These are phyloP conservation scores for Bjerkandera adusta DNA, from an alignment of 1,284 basidiomycete genomes.

Conservation along the genomic window DNA sequence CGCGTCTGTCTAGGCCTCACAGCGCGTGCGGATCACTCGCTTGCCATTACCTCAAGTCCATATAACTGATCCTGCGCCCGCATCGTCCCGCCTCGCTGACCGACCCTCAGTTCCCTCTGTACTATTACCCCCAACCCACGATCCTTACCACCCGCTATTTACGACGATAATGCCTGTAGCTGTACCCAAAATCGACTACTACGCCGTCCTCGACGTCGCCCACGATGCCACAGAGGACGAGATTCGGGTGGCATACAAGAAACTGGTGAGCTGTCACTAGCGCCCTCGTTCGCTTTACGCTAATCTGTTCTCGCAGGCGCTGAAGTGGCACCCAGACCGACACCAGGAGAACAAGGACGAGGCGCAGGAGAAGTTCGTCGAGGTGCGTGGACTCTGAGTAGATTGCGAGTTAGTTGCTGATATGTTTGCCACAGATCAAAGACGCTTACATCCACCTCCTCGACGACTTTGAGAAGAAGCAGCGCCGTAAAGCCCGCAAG, in stretches of 20 bases:
- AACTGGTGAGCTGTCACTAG: constrained; percentile 49
- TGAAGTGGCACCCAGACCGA: constrained; percentile 92
- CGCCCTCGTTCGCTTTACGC: constrained; percentile 8
- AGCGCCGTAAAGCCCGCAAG: constrained; percentile 9
- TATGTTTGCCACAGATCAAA: constrained; percentile 22
- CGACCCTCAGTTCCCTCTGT: neutral
- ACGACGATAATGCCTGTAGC: constrained; percentile 22
- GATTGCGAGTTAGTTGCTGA: neutral
- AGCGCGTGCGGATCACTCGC: constrained; percentile 2
- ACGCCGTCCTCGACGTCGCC: constrained; percentile 28
- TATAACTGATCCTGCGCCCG: constrained; percentile 10
- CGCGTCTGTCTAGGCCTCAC: constrained; percentile 8
- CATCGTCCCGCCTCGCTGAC: neutral
- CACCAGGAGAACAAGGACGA: constrained; percentile 57
- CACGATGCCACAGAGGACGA: constrained; percentile 54
- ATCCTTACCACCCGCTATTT: neutral
- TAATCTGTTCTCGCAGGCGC: constrained; percentile 49
- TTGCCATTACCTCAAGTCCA: constrained; percentile 5
- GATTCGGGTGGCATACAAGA: constrained; percentile 85
- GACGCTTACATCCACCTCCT: constrained; percentile 27
- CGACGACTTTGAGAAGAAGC: constrained; percentile 9
- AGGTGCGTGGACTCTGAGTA: constrained; percentile 43
- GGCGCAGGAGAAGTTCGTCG: constrained; percentile 74
- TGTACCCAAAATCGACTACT: constrained; percentile 21
- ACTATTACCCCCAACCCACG: neutral